These are phyloP conservation scores for Trichoderma afroharzianum DNA, from an alignment of 2,329 filamentous ascomycete genomes.

Conservation along the genomic window DNA sequence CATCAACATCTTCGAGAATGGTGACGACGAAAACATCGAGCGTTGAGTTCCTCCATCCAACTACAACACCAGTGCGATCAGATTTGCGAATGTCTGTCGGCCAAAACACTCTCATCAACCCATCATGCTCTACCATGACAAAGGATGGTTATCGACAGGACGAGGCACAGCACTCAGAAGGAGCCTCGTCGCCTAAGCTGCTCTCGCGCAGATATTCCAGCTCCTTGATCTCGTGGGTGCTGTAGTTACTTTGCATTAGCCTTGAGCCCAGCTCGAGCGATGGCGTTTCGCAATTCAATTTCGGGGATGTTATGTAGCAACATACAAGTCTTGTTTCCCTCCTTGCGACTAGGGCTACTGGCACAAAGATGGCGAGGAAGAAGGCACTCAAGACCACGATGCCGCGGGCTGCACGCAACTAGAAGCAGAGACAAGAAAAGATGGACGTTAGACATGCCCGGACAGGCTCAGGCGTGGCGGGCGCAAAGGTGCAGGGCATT, in stretches of 20 bases:
- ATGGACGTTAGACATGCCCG: not conserved
- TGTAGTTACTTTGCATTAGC: slow-evolving; percentile 35
- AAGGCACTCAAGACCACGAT: slow-evolving; percentile 78
- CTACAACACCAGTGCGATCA: slow-evolving; percentile 74
- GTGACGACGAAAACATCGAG: slow-evolving; percentile 87
- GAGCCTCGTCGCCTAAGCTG: slow-evolving; percentile 91
- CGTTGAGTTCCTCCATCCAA: slow-evolving; percentile 93
- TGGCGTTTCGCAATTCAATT: not conserved
- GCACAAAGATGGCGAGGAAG: slow-evolving; percentile 80
- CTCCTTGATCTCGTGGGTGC: slow-evolving; percentile 76
- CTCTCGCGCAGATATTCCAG: slow-evolving; percentile 89
- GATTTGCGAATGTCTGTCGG: slow-evolving; percentile 77
- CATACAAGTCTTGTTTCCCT: slow-evolving; percentile 77
- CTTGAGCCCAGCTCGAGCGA: not conserved
- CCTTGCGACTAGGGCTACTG: slow-evolving; percentile 76
- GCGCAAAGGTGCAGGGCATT: not conserved
- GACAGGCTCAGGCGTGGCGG: not conserved
- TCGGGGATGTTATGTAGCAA: not conserved
- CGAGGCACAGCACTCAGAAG: slow-evolving; percentile 57
- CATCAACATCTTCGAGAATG: slow-evolving; percentile 86
- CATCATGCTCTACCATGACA: slow-evolving; percentile 73
- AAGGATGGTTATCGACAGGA: slow-evolving; percentile 27
- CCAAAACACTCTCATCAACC: slow-evolving; percentile 98
- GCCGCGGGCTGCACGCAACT: slow-evolving; percentile 83
- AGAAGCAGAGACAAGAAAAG: slow-evolving; percentile 8